Evolutionary conservation across 2,329 filamentous ascomycete genomes (phyloP).

Genomic region (Cordyceps fumosorosea): DNA sequence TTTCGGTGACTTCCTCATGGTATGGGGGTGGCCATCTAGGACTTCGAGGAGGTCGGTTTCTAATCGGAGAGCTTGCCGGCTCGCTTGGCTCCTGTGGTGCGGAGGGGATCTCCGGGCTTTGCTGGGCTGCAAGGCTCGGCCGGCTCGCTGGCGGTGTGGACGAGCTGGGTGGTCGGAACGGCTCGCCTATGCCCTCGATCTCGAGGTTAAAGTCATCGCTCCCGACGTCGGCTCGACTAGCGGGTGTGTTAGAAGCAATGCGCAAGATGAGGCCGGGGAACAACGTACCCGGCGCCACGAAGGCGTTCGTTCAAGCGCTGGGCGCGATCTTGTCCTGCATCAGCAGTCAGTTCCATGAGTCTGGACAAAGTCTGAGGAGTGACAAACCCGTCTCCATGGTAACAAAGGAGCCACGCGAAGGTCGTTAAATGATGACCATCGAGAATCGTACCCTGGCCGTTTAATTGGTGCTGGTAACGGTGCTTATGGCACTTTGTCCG

Average conservation of each 20-base stretch:
- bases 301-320: constrained; percentile 55
- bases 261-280: not conserved
- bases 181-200: constrained; percentile 34
- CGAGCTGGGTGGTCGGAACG: constrained; percentile 15
- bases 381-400: constrained; percentile 6
- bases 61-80: not conserved
- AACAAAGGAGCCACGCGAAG: not conserved
- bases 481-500: not conserved
- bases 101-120: not conserved
- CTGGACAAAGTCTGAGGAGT: not conserved
- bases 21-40: not conserved
- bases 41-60: not conserved
- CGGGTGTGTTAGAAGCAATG: constrained; percentile 13
- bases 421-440: not conserved
- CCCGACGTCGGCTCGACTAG: constrained; percentile 49
- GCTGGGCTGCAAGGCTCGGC: not conserved
- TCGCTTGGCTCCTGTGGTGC: not conserved
- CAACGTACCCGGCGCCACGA: constrained; percentile 54
- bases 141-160: not conserved
- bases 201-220: constrained; percentile 51
- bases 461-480: not conserved
- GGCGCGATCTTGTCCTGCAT: not conserved
- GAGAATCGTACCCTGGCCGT: no score
- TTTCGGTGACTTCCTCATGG: constrained; percentile 37
- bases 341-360: not conserved